Base-by-base conservation (phyloP, 2,329 filamentous ascomycete species). In the Colletotrichum tabaci region DNA sequence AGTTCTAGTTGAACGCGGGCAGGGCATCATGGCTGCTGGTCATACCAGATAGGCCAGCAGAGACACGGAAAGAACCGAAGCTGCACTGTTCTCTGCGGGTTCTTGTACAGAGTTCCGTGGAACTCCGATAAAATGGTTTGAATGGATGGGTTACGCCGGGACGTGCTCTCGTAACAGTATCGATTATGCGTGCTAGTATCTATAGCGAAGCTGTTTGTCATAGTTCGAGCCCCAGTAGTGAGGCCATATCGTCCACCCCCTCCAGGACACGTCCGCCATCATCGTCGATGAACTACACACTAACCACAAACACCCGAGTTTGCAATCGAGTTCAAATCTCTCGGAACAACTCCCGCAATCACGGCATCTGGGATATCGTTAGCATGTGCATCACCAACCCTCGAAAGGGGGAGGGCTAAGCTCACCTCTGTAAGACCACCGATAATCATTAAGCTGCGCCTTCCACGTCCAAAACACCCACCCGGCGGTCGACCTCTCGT, bases 391-490 rank as follows among this genome's bases (percentile, higher is more conserved):
- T 60, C n/a, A 4, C 13, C 10, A 47, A n/a, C 9, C 23, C 8
- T 46, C 12, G 2, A 53, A 1, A 13, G 18, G 18, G 30, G 5
- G 15, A 21, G 1, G 40, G 15, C 44, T 52, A 30, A 6, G 57
- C 72, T 26, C 47, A 66, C 72, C 72, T 70, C 66, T 69, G 60
- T 79, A 79, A 9, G 77, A 78, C 78, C 78, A 79, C n/a, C 76
- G 71, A 23, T 77, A 78, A 63, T 79, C 77, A 9, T 77, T 76
- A 16, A 79, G 66, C 67, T 79, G 77, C 18, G 78, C 77, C 79
- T 90, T 91, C 89, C 89, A 91, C 0, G 84, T 84, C 89, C 89
- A 91, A 75, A 90, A 91, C 3, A 88, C 77, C 88, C 88, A 91
- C 0, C 88, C 88, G 9, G 82, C 80, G 2, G 80, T 73, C 18